phyloP scores from a whole-genome alignment of 768 basidiomycete genomes.

The Flagelloscypha sp. region DNA sequence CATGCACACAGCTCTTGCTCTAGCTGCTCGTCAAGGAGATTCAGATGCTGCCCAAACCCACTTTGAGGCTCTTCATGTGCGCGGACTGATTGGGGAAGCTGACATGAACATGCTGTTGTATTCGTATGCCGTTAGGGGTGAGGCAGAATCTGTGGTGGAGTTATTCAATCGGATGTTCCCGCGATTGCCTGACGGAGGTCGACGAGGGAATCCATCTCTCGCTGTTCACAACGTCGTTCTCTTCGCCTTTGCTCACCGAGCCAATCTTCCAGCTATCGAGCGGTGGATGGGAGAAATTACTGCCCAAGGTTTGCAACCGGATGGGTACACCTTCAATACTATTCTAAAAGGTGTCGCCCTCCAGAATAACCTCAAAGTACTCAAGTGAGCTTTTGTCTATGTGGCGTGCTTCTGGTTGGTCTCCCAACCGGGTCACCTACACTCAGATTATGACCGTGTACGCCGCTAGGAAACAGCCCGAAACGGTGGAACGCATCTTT shows the following conservation, averaged over 20 bases:
- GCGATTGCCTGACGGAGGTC: slow-evolving; percentile 17
- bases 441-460: slow-evolving; percentile 62
- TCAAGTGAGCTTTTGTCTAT: slow-evolving; percentile 43
- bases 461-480: slow-evolving; percentile 50
- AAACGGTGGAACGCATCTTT: slow-evolving; percentile 61
- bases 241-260: slow-evolving; percentile 19
- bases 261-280: slow-evolving; percentile 32
- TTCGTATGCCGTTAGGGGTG: slow-evolving; percentile 41
- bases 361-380: slow-evolving; percentile 45
- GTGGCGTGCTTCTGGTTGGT: slow-evolving; percentile 48
- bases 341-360: slow-evolving; percentile 51
- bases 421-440: slow-evolving; percentile 47
- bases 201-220: slow-evolving; percentile 31
- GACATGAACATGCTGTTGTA: slow-evolving; percentile 45
- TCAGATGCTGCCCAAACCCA: slow-evolving; percentile 31
- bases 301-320: slow-evolving; percentile 40
- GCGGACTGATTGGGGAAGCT: slow-evolving; percentile 15
- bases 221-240: slow-evolving; percentile 22
- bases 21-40: slow-evolving; percentile 48
- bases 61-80: slow-evolving; percentile 28
- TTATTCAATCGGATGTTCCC: slow-evolving; percentile 55
- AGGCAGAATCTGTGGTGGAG: slow-evolving; percentile 29
- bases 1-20: slow-evolving; percentile 39
- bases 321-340: slow-evolving; percentile 48
- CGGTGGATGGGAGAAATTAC: slow-evolving; percentile 48